Base-by-base conservation (phyloP, 331 rosid genomes). In the Arachis monticola region DNA sequence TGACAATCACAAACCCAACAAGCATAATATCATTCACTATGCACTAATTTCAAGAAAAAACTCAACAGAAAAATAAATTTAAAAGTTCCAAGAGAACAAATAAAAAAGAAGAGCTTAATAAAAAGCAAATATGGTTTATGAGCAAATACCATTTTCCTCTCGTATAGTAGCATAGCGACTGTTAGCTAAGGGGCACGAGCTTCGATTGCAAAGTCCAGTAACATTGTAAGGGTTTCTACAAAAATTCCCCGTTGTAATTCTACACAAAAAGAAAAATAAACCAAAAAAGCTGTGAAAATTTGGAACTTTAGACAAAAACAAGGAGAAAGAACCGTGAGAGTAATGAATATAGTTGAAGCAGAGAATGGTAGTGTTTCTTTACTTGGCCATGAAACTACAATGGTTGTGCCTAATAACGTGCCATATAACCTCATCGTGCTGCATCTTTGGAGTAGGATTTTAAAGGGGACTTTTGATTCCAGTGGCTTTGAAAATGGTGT, bases 121-220 rank as follows among this genome's bases (percentile, higher is more conserved):
- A 53, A 2, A 50, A 17, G 0, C 7, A 64, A 53, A 75, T 44
- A 66, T 32, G 14, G 17, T 38, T 44, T 3, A 40, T 5, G 10
- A 69, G 71, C n/a, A 60, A 56, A 70, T 87, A 89, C 97, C 97
- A 12, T 89, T 88, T 9, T 88, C 89, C 1, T 91, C 98, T 13
- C 96, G 85, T 78, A 93, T 93, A 69, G 98, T 93, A 56, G 96
- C 93, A 67, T 91, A 93, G 65, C 98, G 97, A 89, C 96, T 91
- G 77, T 93, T 91, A 81, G 98, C 98, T 32, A 93, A 81, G 65
- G 98, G 98, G 58, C 98, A 93, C 2, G 96, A 93, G 74, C 98
- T 93, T 53, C 96, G 92, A 66, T 93, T 93, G 38, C 27, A 22
- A 22, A 22, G 27, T 22, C 27, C 27, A 22, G 27, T 22, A 22